Evolutionary conservation across 2,329 filamentous ascomycete genomes (phyloP), one percentile per base, ranked within the genome.

Genomic region (Pseudocercospora musae): DNA sequence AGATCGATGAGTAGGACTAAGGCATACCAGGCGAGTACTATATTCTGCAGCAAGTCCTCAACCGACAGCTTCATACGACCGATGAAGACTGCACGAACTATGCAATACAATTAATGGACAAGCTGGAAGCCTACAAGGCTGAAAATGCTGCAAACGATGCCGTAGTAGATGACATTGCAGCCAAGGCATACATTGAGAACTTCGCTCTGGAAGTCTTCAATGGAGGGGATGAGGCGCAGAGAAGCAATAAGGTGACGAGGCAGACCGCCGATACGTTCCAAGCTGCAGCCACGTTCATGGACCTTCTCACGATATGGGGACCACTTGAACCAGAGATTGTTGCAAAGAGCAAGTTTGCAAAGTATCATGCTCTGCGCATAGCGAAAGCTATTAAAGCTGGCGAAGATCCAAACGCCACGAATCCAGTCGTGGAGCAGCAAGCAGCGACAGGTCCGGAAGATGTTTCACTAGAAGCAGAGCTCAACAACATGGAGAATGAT

Each of bases 221-320:
- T 53, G 86, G 92, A 66, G 94, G 91, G 3, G 91, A 97, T 72
- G 87, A 89, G 60, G 89, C 92, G 0, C 86, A 98, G 72, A 85
- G 87, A 62, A 89, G 90, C 54, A 89, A 95, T 78, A 70, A 68
- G 20, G 72, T 74, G 40, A 72, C 67, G 6, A 93, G 91, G 70
- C 90, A 96, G 83, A 99, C 95, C 0, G 92, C 91, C 62, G 92
- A 96, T 73, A 98, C 93, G 0, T 96, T 98, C 69, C 89, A 93
- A 73, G 95, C 96, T 1, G 91, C 95, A 0, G 89, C 91, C 0
- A 96, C 92, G 0, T 98, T 99, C 76, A 87, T 98, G 72, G 92
- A 97, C 69, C 82, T 98, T 4, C 84, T 91, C 60, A 88, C 88
- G 66, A 89, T 96, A 71, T 99, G 94, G 92, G 89, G 87, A 5